Base-by-base conservation (phyloP, 169 alveolate species). In the Cryptosporidium baileyi region DNA sequence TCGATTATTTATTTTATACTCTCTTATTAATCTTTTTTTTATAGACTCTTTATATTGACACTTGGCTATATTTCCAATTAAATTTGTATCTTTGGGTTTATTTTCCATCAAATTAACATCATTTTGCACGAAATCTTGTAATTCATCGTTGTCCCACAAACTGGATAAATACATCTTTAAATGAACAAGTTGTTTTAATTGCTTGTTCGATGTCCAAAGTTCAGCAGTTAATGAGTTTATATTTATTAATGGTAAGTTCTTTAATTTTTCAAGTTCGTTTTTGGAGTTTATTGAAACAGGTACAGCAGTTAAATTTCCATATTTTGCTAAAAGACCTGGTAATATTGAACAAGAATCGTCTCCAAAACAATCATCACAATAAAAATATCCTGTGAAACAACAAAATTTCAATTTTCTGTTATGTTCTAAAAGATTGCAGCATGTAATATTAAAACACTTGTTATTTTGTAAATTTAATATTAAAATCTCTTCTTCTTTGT, bases 31-130 rank as follows among this genome's bases (percentile, higher is more conserved):
- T 57, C 85, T 74, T 74, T 67, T 74, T 41, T 74, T 74, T 51
- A 74, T 74, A 36, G 85, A 74, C 43, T 74, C 85, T 36, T 74
- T 74, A 74, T 54, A 74, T 22, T 74, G 85, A 24, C 85, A 74
- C 34, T 74, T 67, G n/a, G n/a, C n/a, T n/a, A 40, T 5, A 30
- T 15, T 54, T 45, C 3, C 5, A 1, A 45, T 45, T 45, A 45
- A n/a, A n/a, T n/a, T n/a, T n/a, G n/a, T n/a, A n/a, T n/a, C n/a
- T n/a, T n/a, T n/a, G n/a, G n/a, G n/a, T 0, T 51, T 57, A 0
- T 24, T 57, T 57, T 13, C n/a, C 26, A 19, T 24, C 1, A 5
- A 7, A 19, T 30, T 57, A 22, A 19, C 26, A 24, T 24, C 36
- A n/a, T n/a, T n/a, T n/a, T n/a, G n/a, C n/a, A n/a, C n/a, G n/a